Conservation (phyloP, 805 yeast genomes). For the Metschnikowia santaceciliae region DNA sequence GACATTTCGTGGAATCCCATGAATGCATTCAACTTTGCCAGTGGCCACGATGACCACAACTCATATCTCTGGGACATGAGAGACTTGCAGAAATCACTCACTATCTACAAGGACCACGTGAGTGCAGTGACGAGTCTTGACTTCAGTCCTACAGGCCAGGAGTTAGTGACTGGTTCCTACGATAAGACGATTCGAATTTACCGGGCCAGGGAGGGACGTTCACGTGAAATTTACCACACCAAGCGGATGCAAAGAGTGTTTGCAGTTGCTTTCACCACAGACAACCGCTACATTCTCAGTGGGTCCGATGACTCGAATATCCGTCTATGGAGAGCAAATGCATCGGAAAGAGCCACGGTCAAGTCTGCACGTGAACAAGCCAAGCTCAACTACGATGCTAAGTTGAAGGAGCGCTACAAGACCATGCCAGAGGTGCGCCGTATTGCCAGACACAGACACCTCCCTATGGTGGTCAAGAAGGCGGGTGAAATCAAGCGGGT, state of each 20-base stretch:
- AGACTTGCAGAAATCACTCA: slow-evolving; percentile 73
- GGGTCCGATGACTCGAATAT: slow-evolving; percentile 98
- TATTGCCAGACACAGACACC: slow-evolving; percentile 87
- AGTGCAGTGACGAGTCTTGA: slow-evolving; percentile 94
- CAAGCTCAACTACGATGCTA: slow-evolving; percentile 85
- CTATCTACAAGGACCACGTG: slow-evolving; percentile 91
- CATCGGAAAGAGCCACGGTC: slow-evolving; percentile 78
- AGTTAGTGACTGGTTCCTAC: slow-evolving; percentile 90
- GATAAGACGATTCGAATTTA: slow-evolving; percentile 88
- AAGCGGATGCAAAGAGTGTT: slow-evolving; percentile 96
- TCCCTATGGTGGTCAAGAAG: slow-evolving; percentile 82
- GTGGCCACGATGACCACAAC: slow-evolving; percentile 93
- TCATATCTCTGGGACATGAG: slow-evolving; percentile 96
- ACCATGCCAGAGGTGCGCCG: slow-evolving; percentile 95
- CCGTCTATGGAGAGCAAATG: slow-evolving; percentile 86
- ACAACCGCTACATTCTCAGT: slow-evolving; percentile 76
- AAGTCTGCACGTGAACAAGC: slow-evolving; percentile 76
- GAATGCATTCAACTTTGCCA: slow-evolving; percentile 92
- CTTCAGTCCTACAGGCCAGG: slow-evolving; percentile 96
- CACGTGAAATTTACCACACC: slow-evolving; percentile 93
- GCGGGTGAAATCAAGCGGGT: slow-evolving; percentile 80
- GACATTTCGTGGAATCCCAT: slow-evolving; percentile 94
- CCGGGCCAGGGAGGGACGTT: slow-evolving; percentile 77
- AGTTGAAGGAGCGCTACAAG: slow-evolving; percentile 86
- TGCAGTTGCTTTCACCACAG: slow-evolving; percentile 81